Conservation (phyloP, 1,284 basidiomycete genomes). For the Ceratobasidium sp. region DNA sequence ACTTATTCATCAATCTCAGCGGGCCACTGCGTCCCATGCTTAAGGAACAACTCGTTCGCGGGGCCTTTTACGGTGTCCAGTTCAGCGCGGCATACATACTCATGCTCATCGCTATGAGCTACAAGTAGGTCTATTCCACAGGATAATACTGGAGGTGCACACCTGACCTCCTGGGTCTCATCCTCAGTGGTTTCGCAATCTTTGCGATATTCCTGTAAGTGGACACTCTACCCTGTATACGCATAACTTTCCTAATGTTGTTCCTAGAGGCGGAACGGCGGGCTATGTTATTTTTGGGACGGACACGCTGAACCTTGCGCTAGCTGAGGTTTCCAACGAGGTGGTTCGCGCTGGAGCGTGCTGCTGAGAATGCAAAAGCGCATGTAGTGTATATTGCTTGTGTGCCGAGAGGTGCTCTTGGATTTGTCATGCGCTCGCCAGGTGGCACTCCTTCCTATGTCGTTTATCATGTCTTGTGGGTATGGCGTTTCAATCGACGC, state of each 20-base stretch:
- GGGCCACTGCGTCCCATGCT: not conserved
- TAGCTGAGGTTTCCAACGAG: not conserved
- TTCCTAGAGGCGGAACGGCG: constrained; percentile 16
- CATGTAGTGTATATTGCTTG: too few species aligned
- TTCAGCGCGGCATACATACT: constrained; percentile 37
- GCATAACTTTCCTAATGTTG: not conserved
- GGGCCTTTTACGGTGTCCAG: constrained; percentile 33
- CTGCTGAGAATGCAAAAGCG: not conserved
- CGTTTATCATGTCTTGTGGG: too few species aligned
- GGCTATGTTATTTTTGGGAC: constrained; percentile 26
- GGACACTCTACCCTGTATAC: not conserved
- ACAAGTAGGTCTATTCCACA: constrained; percentile 15
- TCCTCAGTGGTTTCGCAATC: constrained; percentile 12
- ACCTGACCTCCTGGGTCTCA: not conserved
- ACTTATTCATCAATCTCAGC: not conserved
- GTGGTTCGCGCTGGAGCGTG: constrained; percentile 13
- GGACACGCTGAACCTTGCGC: constrained; percentile 28
- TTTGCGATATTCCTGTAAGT: constrained; percentile 40
- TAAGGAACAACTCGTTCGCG: constrained; percentile 28
- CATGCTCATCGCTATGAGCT: constrained; percentile 42
- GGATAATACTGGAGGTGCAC: not conserved
- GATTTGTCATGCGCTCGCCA: too few species aligned
- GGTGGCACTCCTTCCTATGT: too few species aligned
- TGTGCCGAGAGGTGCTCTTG: too few species aligned
- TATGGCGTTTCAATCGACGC: too few species aligned